Conservation (phyloP, 2,329 filamentous ascomycete species). For the Dactylellina haptotyla region DNA sequence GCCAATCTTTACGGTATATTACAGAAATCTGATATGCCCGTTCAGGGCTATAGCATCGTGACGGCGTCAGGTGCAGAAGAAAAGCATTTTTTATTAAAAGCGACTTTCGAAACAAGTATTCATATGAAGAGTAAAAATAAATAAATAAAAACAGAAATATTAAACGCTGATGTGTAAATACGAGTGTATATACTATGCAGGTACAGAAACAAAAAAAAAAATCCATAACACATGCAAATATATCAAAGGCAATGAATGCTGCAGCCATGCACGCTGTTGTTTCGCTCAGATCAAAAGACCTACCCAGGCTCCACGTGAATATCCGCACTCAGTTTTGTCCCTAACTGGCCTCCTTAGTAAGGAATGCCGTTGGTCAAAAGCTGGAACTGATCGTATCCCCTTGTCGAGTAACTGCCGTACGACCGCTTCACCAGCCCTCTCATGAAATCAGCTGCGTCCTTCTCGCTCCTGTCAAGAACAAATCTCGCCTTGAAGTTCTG, state of each 20-base stretch:
- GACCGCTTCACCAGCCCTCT: constrained; percentile 88
- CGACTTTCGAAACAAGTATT: not conserved
- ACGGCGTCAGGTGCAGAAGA: too few relatives aligned
- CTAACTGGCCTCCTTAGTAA: constrained; percentile 68
- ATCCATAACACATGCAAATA: too few relatives aligned
- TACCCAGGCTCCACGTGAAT: not conserved
- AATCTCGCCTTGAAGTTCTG: constrained; percentile 92
- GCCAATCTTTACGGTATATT: too few relatives aligned
- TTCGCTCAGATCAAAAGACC: not conserved
- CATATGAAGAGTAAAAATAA: not conserved
- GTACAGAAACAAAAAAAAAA: too few relatives aligned
- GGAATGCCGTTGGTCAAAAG: constrained; percentile 96
- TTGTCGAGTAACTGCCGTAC: constrained; percentile 88
- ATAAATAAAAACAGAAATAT: too few relatives aligned
- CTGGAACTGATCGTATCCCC: constrained; percentile 98
- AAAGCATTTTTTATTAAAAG: too few relatives aligned
- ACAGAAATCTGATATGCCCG: too few relatives aligned
- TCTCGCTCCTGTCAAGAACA: constrained; percentile 87
- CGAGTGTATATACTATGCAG: too few relatives aligned
- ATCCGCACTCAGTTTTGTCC: not conserved
- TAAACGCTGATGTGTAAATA: too few relatives aligned
- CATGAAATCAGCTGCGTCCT: constrained; percentile 95
- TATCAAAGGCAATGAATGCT: too few relatives aligned
- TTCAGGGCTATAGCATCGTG: too few relatives aligned
- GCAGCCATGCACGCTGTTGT: too few relatives aligned